These are phyloP conservation scores for Lumnitzera racemosa DNA, from an alignment of 345 rosid genomes.

Conservation along the genomic window DNA sequence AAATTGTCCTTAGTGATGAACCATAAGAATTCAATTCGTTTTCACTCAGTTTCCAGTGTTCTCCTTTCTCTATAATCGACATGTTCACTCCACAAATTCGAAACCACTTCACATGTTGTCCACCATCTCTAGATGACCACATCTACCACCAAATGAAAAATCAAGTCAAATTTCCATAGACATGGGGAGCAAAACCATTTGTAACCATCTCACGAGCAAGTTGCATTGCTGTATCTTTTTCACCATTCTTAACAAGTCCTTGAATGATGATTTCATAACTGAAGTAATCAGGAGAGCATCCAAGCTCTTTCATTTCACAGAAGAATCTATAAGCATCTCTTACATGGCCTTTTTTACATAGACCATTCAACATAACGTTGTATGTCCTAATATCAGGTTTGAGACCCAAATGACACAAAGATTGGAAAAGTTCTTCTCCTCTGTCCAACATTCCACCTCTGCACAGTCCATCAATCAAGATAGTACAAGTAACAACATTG, in stretches of 20 bases:
- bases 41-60: too few relatives aligned
- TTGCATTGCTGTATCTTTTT: neutral
- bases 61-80: too few relatives aligned
- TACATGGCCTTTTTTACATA: conserved; percentile 6
- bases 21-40: too few relatives aligned
- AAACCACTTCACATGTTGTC: too few relatives aligned
- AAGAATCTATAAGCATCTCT: conserved; percentile 13
- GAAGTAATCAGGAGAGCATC: conserved; percentile 9
- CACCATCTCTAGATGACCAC: too few relatives aligned
- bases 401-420: neutral
- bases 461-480: conserved; percentile 31
- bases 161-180: too few relatives aligned
- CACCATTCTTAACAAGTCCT: conserved; percentile 7
- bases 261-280: conserved; percentile 10
- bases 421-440: conserved; percentile 1
- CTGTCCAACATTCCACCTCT: conserved; percentile 12
- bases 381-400: conserved; percentile 14
- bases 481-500: conserved; percentile 16
- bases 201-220: neutral
- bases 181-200: neutral
- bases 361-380: conserved; percentile 12
- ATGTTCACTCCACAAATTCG: too few relatives aligned
- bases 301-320: conserved; percentile 14
- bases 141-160: too few relatives aligned
- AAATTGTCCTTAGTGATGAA: too few relatives aligned